Percentiles rank a stretch among this genome's conserved stretches.
Conservation (phyloP, 345 rosid genomes). For the Ceriops tagal region DNA sequence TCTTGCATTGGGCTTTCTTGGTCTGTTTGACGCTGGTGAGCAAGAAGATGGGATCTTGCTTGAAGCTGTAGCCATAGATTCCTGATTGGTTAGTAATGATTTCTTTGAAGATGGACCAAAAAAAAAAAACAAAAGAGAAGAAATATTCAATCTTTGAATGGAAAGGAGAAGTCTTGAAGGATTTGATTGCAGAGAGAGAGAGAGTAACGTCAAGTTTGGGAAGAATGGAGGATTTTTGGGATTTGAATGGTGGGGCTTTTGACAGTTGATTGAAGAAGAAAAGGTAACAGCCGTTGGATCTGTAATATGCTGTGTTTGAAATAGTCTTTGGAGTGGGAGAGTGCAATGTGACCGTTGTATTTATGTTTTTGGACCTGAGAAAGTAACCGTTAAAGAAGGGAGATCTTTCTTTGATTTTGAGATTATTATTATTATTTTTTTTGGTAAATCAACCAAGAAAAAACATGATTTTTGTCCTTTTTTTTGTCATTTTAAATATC, state of each 20-base stretch:
- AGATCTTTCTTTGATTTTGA: no score
- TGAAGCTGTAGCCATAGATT: constrained; percentile 16
- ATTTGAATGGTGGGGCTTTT: neutral
- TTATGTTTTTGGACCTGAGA: no score
- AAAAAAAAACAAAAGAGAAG: neutral
- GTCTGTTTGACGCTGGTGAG: constrained; percentile 25
- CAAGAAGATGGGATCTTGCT: constrained; percentile 21
- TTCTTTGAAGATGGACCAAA: neutral
- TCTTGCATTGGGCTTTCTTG: constrained; percentile 44
- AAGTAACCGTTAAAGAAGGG: no score
- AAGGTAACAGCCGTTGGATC: constrained; percentile 15
- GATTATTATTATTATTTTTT: no score
- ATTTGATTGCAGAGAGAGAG: neutral
- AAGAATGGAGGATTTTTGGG: neutral
- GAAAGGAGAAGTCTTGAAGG: neutral
- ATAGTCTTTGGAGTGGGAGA: no score
- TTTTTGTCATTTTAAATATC: no score
- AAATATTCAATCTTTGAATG: neutral
- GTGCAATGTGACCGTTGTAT: neutral
- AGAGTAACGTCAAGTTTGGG: constrained; percentile 17
- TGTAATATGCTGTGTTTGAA: neutral
- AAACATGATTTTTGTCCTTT: no score
- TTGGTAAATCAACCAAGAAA: no score
- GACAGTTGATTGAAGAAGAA: constrained; percentile 14
- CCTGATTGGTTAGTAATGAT: neutral